phyloP scores from a whole-genome alignment of 495 filamentous ascomycete species.

The Penicillium arizonense region DNA sequence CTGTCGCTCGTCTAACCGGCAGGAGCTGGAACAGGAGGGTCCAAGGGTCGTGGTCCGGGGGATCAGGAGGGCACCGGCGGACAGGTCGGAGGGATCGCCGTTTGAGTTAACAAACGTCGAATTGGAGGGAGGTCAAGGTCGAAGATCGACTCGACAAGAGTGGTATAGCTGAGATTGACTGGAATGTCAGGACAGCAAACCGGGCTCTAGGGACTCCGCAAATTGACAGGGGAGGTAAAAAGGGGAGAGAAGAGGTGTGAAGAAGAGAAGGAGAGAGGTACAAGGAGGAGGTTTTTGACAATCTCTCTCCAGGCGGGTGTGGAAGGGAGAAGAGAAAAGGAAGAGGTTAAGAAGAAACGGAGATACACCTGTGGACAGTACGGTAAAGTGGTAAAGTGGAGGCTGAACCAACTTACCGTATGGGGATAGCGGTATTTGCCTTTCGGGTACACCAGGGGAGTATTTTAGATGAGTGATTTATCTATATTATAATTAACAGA shows the following conservation, averaged over 20 bases:
- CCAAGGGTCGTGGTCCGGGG: conserved; percentile 33
- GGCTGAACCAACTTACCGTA: conserved; percentile 15
- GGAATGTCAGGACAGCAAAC: conserved; percentile 29
- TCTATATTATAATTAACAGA: no score
- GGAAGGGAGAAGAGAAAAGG: conserved; percentile 40
- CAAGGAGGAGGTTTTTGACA: conserved; percentile 34
- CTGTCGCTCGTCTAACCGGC: conserved; percentile 48
- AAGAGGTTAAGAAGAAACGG: conserved; percentile 32
- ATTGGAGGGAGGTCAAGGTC: conserved; percentile 37
- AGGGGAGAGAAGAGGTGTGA: conserved; percentile 51
- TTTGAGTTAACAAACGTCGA: conserved; percentile 53
- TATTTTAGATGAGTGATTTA: no score
- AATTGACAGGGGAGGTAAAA: conserved; percentile 55
- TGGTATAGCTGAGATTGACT: conserved; percentile 37
- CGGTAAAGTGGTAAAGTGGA: conserved; percentile 29
- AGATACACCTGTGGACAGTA: conserved; percentile 29
- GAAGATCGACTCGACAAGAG: conserved; percentile 48
- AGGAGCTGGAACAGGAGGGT: conserved; percentile 45
- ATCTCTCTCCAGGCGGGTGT: conserved; percentile 54
- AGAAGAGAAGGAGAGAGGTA: conserved; percentile 36
- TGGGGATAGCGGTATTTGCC: no score
- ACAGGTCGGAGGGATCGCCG: conserved; percentile 34
- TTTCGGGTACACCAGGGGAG: neutral
- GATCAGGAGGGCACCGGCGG: conserved; percentile 37
- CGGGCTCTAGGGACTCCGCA: conserved; percentile 44